phyloP scores from a whole-genome alignment of 2,329 filamentous ascomycete species.

The Penicillium sp. region DNA sequence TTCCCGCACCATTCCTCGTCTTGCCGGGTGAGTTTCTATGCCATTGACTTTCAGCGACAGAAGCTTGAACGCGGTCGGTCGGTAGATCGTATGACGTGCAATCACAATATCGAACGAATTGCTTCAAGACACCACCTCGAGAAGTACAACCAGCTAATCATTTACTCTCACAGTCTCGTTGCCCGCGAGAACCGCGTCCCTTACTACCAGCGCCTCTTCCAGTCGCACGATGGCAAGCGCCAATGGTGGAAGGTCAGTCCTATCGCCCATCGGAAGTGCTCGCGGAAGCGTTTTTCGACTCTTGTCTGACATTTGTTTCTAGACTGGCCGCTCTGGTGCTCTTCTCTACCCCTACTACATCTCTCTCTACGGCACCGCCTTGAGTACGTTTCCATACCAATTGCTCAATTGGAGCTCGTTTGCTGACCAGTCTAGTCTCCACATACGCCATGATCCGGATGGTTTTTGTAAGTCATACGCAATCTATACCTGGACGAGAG shows the following conservation, averaged over 20 bases:
- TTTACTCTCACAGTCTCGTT: constrained; percentile 41
- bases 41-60: constrained; percentile 11
- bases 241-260: constrained; percentile 64
- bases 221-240: constrained; percentile 62
- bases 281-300: not conserved
- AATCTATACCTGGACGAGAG: not conserved
- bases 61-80: not conserved
- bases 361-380: constrained; percentile 46
- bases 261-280: not conserved
- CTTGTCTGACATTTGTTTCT: constrained; percentile 17
- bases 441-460: constrained; percentile 44
- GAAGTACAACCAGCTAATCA: not conserved
- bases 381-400: constrained; percentile 39
- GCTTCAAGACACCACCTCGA: not conserved
- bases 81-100: constrained; percentile 1
- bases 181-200: constrained; percentile 66
- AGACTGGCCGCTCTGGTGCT: constrained; percentile 55
- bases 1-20: constrained; percentile 40
- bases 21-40: constrained; percentile 38
- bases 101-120: not conserved
- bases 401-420: not conserved
- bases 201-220: constrained; percentile 64
- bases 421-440: constrained; percentile 22
- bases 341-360: constrained; percentile 61
- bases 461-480: constrained; percentile 35